Evolutionary conservation across 1,284 basidiomycete species (phyloP), one percentile per base, ranked within the genome.

Genomic region (Heterobasidion parviporum): DNA sequence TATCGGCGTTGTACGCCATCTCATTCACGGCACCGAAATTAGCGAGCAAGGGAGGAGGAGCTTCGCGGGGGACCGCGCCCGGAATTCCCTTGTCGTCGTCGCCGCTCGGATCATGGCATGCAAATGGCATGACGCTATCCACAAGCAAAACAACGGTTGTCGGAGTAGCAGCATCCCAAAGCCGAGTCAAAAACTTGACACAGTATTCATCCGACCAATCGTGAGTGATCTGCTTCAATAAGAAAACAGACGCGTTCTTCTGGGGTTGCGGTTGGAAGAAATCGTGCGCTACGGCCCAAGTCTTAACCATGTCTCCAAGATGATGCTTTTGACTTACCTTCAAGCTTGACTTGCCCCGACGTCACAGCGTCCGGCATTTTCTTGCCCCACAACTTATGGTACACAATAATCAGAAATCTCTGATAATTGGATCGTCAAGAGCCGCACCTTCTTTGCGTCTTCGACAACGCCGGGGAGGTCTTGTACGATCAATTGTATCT

Each of bases 401-500:
- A 26, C 9, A 8, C 16, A 8, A 38, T 12, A 14, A 46, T 6
- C 8, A n/a, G 14, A 41, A n/a, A 34, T 52, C 8, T 18, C 26
- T 34, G 43, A 26, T n/a, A 10, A 53, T 43, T 15, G 6, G 10
- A 53, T 10, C 18, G 16, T 12, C 8, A n/a, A n/a, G n/a, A 41
- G 53, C 8, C 36, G 12, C 55, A 74, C 73, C 62, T 64, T 55
- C 20, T 56, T 59, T 3, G 59, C 72, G n/a, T 70, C 58, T 20
- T 65, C 57, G 41, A 74, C 58, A 1, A 73, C 69, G 7, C 53
- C 56, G 2, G 64, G 60, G 8, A 63, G 63, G 52, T 77, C 75
- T 56, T 77, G 75, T 1, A 77, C 63, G 2, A 75, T 58, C 20
- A 74, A 59, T 32, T 65, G 65, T 33, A 77, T 50, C 18, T 68